Conservation (phyloP, 2,329 filamentous ascomycete species). For the Talaromyces pinophilus region DNA sequence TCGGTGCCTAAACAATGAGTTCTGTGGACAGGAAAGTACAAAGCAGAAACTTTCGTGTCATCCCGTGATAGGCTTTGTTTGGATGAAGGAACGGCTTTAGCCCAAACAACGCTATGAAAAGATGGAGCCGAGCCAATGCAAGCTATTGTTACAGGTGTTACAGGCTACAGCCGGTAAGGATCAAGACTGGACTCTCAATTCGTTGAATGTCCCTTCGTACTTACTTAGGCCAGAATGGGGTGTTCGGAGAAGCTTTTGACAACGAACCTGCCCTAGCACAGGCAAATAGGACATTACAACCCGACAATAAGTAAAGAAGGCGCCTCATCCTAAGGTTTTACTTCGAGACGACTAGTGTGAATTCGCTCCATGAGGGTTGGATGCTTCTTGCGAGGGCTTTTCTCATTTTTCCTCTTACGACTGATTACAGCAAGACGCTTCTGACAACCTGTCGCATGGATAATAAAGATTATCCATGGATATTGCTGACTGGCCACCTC, state of each 20-base stretch:
- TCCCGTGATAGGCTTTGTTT: slow-evolving; percentile 5
- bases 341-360: background rate
- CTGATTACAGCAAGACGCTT: background rate
- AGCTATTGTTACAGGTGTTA: background rate
- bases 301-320: background rate
- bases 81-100: background rate
- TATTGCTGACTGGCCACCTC: background rate
- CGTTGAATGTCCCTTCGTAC: background rate
- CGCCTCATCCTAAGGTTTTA: background rate
- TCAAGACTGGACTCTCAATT: background rate
- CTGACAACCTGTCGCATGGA: background rate
- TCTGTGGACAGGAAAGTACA: background rate
- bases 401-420: background rate
- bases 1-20: background rate
- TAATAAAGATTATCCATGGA: background rate
- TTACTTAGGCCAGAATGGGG: background rate
- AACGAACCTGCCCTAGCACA: background rate
- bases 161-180: background rate
- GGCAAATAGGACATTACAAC: background rate
- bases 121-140: background rate
- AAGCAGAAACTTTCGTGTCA: background rate
- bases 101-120: background rate
- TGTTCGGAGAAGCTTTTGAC: background rate
- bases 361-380: background rate
- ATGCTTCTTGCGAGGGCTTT: background rate